Evolutionary conservation across 257 asterid species (phyloP), one percentile per base, ranked within the genome.

Genomic region (Gentiana straminea): DNA sequence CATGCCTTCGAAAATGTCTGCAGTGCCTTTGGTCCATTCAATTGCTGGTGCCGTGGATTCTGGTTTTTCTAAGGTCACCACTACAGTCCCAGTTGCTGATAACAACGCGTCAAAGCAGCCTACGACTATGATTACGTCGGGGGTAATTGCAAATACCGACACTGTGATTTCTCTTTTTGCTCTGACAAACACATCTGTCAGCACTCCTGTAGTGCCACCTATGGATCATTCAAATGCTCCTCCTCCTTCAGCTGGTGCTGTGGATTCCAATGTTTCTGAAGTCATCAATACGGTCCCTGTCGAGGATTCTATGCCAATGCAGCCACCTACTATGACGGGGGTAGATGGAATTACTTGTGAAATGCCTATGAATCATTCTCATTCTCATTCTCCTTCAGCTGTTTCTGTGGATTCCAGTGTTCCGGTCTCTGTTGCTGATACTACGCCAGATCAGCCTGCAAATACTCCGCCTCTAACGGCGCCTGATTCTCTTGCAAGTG

Each of bases 141-240:
- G 39, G 13, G 60, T 12, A 41, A 13, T 8, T 4, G 72, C 64
- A 55, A 41, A 75, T n/a, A 36, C 58, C n/a, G 51, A 37, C 5
- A 35, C 52, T n/a, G 11, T n/a, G 3, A n/a, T 11, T 7, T 34
- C 47, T 59, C 52, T 51, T 13, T 15, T 32, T 57, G 4, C 51
- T 41, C 24, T 41, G 7, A 10, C 46, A 10, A 41, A 41, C 9
- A 10, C 46, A 41, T 10, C 46, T 41, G 46, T 10, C 7, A 41
- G 7, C 5, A 5, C 46, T 41, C 24, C 24, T 24, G 24, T 24
- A 24, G 5, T 41, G 9, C 9, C 8, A 1, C 46, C 46, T 41
- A 41, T 41, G 46, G 9, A 7, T 41, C 46, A 41, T 41, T 41
- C 46, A 41, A 41, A 41, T 41, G 46, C 46, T 3, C 46, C 46